Base-by-base conservation (phyloP, 257 asterid genomes). In the Capsicum baccatum region DNA sequence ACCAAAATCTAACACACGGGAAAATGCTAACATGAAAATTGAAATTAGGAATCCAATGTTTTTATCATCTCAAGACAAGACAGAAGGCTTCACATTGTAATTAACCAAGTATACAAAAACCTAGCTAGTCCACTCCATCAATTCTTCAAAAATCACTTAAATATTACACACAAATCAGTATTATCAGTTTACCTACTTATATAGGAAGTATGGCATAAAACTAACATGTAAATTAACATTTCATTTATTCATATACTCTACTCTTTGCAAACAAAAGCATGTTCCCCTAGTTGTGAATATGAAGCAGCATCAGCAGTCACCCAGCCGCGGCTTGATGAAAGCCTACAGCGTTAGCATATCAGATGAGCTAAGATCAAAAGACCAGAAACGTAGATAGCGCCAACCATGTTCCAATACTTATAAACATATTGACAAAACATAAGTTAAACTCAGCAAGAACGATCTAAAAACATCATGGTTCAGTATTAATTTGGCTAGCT, bases 301-400 rank as follows among this genome's bases (percentile, higher is more conserved):
- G 62, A 16, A 26, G 82, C 50, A 78, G 26, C 82, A 78, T 78
- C 64, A 78, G 64, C 82, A 78, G 64, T 15, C 82, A 54, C 15
- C 60, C 64, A 26, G 62, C 50, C 64, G 54, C 50, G 15, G 82
- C 64, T 54, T 54, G 64, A 33, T 54, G 64, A 33, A 50, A 52
- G 15, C 58, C 58, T 44, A 71, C 16, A 47, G 50, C 26, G 82
- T 8, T 33, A 78, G 64, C 64, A 33, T 33, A 50, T 50, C 62
- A 26, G 17, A 13, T 21, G n/a, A 54, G 82, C 50, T 78, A 26
- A 54, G 81, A 54, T 54, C 15, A 78, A 78, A 54, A 14, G 64
- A 14, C 5, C 50, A 33, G 64, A 54, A 26, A 54, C n/a, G 12
- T 66, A 76, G 48, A 52, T 76, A 14, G 63, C 26, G 48, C 8